Conservation (phyloP, 495 filamentous ascomycete genomes). For the Penicillium cinerascens region DNA sequence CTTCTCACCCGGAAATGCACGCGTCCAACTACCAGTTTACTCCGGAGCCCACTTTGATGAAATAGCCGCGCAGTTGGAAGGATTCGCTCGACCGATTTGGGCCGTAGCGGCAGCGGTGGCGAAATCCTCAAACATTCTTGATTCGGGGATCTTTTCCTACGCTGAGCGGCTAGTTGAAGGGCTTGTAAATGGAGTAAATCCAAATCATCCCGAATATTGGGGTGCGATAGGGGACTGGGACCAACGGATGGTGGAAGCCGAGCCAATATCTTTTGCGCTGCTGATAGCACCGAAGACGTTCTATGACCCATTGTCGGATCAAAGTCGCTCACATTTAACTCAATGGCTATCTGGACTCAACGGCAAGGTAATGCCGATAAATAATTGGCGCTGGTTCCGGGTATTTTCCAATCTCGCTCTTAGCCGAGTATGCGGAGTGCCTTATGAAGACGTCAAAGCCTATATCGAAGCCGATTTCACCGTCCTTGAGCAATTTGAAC, state of each 20-base stretch:
- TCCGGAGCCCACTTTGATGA: conserved; percentile 21
- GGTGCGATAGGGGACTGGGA: conserved; percentile 18
- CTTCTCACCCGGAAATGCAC: conserved; percentile 10
- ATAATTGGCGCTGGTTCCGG: conserved; percentile 23
- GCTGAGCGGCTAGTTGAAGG: conserved; percentile 4
- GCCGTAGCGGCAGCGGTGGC: conserved; percentile 10
- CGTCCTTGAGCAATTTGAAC: conserved; percentile 18
- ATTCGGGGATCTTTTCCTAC: background rate
- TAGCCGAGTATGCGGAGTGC: conserved; percentile 1
- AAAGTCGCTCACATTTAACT: background rate
- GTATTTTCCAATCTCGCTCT: conserved; percentile 17
- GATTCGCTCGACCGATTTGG: conserved; percentile 22
- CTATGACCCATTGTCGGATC: conserved; percentile 3
- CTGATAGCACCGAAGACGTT: conserved; percentile 10
- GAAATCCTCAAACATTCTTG: background rate
- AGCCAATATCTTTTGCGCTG: conserved; percentile 22
- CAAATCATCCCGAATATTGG: conserved; percentile 23
- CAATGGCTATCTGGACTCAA: conserved; percentile 15
- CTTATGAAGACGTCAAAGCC: conserved; percentile 4
- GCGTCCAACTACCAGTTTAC: conserved; percentile 16
- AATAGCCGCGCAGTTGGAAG: conserved; percentile 19
- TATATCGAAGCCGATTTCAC: conserved; percentile 8
- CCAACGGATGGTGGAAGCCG: conserved; percentile 25
- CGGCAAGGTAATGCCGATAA: conserved; percentile 10
- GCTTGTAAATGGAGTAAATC: conserved; percentile 13